Percentiles rank a stretch among this genome's conserved stretches.
Conservation (phyloP, 306 rosid species). For the Sechiopsis laciniata region DNA sequence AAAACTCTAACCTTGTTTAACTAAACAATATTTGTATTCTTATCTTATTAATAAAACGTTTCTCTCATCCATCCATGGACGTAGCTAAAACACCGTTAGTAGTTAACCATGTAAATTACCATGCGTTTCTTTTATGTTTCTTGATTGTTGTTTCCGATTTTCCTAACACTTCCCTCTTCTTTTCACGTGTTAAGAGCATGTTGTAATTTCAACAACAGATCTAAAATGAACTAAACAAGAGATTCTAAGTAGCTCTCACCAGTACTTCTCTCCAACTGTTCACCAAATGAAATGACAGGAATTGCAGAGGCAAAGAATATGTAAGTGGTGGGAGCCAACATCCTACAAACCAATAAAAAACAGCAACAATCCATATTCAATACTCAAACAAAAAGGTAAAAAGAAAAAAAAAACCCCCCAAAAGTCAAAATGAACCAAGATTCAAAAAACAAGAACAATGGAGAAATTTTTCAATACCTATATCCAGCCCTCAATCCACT, state of each 20-base stretch:
- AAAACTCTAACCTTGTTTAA: too few species aligned
- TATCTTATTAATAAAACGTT: too few species aligned
- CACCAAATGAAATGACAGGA: slow-evolving; percentile 69
- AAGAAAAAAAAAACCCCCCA: background rate
- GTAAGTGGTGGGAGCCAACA: slow-evolving; percentile 73
- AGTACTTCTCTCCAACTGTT: slow-evolving; percentile 56
- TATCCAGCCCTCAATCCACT: slow-evolving; percentile 62
- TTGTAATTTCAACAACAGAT: slow-evolving; percentile 18
- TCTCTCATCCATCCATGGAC: too few species aligned
- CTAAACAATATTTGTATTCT: too few species aligned
- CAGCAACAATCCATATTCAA: background rate
- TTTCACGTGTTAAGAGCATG: background rate
- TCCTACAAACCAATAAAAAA: slow-evolving; percentile 32
- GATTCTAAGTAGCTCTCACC: slow-evolving; percentile 35
- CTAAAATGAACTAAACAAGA: background rate
- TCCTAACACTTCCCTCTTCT: too few species aligned
- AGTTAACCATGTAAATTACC: too few species aligned
- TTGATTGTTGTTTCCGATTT: too few species aligned
- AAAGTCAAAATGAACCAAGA: slow-evolving; percentile 18
- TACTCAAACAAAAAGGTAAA: background rate
- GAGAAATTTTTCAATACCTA: slow-evolving; percentile 32
- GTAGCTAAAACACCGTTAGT: too few species aligned
- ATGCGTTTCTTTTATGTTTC: too few species aligned
- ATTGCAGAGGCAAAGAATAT: slow-evolving; percentile 70
- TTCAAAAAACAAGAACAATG: background rate